A percentile compares a stretch with the other conserved stretches of the same genome.
Evolutionary conservation across 164 flowering plant genomes (phyloP).

Genomic region (Tetrastigma voinierianum): DNA sequence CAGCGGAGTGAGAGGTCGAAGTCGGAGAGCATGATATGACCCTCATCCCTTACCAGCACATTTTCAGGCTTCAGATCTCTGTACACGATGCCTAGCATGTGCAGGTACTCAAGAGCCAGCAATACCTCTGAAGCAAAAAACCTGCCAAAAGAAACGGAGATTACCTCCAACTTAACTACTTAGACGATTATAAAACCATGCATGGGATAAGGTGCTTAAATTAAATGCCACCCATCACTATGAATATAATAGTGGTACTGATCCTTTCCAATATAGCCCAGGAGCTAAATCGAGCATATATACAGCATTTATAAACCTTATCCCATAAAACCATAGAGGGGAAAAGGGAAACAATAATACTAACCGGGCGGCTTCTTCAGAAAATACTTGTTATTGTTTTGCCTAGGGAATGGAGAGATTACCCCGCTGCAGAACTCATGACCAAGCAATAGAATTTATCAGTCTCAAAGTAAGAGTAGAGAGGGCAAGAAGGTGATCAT

Average conservation of each 20-base stretch:
- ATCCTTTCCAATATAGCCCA: no score
- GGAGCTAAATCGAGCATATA: no score
- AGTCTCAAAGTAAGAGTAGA: conserved; percentile 68
- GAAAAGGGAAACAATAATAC: no score
- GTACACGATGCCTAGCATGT: conserved; percentile 72
- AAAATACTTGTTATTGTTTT: conserved; percentile 66
- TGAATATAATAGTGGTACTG: no score
- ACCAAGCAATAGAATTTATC: conserved; percentile 78
- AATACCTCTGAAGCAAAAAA: conserved; percentile 65
- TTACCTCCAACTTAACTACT: no score
- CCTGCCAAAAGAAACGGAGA: conserved; percentile 27
- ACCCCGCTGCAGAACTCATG: conserved; percentile 88
- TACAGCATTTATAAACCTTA: no score
- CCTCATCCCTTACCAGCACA: conserved; percentile 68
- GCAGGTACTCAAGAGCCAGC: conserved; percentile 70
- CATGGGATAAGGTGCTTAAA: no score
- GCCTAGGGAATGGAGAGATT: conserved; percentile 78
- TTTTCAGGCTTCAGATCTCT: conserved; percentile 76
- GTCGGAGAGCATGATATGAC: conserved; percentile 78
- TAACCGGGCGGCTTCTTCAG: conserved; percentile 73
- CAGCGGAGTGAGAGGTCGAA: conserved; percentile 73
- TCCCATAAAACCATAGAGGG: no score
- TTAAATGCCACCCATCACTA: no score
- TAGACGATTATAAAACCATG: no score
- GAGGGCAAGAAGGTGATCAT: conserved; percentile 86